A percentile compares a stretch with the other conserved stretches of the same genome.
Conservation (phyloP, 331 rosid genomes). For the Quercus tomentella region DNA sequence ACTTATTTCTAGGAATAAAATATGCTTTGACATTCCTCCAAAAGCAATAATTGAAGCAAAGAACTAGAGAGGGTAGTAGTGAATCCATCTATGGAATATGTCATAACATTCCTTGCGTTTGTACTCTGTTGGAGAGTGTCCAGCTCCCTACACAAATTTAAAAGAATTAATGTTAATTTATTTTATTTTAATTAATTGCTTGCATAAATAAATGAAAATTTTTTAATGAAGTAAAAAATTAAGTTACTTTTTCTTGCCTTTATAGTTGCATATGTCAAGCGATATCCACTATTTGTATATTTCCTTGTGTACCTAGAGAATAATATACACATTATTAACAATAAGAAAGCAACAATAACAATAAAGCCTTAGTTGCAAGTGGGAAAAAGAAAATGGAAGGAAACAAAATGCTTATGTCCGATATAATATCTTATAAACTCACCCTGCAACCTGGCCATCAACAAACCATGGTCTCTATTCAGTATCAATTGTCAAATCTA, state of each 20-base stretch:
- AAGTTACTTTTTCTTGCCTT: slow-evolving; percentile 2
- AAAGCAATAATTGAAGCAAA: not conserved
- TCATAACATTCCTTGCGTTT: not conserved
- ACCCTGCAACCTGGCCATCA: slow-evolving; percentile 24
- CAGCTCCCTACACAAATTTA: not conserved
- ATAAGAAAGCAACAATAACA: not conserved
- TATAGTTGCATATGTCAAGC: slow-evolving; percentile 18
- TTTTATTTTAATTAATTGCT: not conserved
- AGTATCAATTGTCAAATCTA: slow-evolving; percentile 3
- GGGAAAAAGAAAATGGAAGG: too few species aligned
- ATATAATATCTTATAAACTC: not conserved
- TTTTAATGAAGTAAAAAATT: too few species aligned
- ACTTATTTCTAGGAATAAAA: too few species aligned
- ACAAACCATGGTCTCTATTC: slow-evolving; percentile 37
- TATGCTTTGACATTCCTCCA: too few species aligned
- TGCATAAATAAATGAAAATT: not conserved
- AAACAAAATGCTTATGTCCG: not conserved
- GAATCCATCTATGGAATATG: not conserved
- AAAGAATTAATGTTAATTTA: too few species aligned
- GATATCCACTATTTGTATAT: slow-evolving; percentile 16
- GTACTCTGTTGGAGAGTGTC: not conserved
- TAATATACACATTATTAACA: not conserved
- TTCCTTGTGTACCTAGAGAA: slow-evolving; percentile 11
- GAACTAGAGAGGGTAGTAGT: not conserved
- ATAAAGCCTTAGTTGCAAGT: too few species aligned